Evolutionary conservation across 495 filamentous ascomycete genomes (phyloP).

Genomic region (Pseudotulostoma volvatum): DNA sequence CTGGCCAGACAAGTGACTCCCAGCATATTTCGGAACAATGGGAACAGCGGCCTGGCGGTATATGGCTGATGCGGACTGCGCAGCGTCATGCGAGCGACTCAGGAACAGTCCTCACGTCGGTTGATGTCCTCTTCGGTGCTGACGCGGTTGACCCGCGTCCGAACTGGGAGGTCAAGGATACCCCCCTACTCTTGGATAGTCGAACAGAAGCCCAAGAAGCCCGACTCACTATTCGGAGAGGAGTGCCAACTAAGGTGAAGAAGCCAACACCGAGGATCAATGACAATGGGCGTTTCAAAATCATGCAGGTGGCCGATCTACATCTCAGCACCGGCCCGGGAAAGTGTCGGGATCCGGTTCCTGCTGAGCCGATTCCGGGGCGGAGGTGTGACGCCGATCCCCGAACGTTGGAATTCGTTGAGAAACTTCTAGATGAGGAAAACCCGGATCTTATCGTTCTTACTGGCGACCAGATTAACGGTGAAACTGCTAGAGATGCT

Average conservation of each 20-base stretch:
- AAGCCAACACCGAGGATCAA: conserved; percentile 59
- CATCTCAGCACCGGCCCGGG: conserved; percentile 85
- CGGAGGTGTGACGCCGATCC: conserved; percentile 80
- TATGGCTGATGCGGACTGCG: conserved; percentile 75
- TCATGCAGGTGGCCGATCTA: conserved; percentile 83
- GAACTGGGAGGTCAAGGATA: conserved; percentile 63
- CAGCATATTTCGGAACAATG: conserved; percentile 49
- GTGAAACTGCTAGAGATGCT: conserved; percentile 79
- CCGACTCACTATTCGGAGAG: conserved; percentile 61
- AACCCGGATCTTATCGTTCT: conserved; percentile 82
- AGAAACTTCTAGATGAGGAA: conserved; percentile 69
- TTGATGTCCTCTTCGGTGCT: conserved; percentile 85
- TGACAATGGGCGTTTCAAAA: conserved; percentile 90
- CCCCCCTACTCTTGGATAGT: conserved; percentile 48
- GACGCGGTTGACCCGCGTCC: conserved; percentile 81
- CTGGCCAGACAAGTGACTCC: conserved; percentile 39
- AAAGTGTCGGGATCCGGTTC: conserved; percentile 66
- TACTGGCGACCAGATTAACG: conserved; percentile 88
- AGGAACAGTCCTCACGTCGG: conserved; percentile 55
- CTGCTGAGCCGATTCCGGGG: conserved; percentile 44
- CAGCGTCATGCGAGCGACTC: conserved; percentile 68
- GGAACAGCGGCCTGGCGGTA: conserved; percentile 62
- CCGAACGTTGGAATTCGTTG: conserved; percentile 79
- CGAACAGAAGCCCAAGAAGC: conserved; percentile 44
- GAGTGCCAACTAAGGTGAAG: conserved; percentile 37